Evolutionary conservation across 805 yeast genomes (phyloP).

Genomic region (Metschnikowia similis): DNA sequence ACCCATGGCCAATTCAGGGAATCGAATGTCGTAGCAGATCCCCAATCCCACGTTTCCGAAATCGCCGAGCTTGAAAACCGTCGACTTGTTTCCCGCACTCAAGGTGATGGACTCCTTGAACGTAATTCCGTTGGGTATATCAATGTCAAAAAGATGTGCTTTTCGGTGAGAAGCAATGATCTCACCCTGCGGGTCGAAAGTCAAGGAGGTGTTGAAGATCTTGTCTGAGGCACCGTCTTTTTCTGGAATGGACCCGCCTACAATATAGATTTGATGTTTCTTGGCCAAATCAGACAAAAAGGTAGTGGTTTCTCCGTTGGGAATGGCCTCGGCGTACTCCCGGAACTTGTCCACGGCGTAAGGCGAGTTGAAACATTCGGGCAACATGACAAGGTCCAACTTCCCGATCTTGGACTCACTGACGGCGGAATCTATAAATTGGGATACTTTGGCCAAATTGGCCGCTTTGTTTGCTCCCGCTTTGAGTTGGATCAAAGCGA

Average conservation of each 20-base stretch:
- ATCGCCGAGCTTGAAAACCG: slow-evolving; percentile 64
- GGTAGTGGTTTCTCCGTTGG: slow-evolving; percentile 62
- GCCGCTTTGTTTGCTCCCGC: slow-evolving; percentile 79
- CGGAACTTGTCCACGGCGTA: slow-evolving; percentile 84
- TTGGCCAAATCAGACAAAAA: slow-evolving; percentile 66
- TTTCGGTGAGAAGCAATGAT: slow-evolving; percentile 87
- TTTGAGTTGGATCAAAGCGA: slow-evolving; percentile 80
- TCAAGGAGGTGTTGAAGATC: slow-evolving; percentile 65
- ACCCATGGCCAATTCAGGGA: slow-evolving; percentile 70
- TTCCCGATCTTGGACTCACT: slow-evolving; percentile 28
- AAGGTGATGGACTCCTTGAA: slow-evolving; percentile 78
- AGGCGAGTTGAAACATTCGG: slow-evolving; percentile 96
- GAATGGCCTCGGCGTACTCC: slow-evolving; percentile 84
- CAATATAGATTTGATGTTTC: slow-evolving; percentile 54
- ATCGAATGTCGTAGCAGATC: slow-evolving; percentile 78
- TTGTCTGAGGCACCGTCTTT: slow-evolving; percentile 37
- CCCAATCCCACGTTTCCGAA: slow-evolving; percentile 62
- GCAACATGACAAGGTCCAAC: slow-evolving; percentile 74
- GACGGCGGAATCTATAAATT: slow-evolving; percentile 60
- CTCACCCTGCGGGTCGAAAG: slow-evolving; percentile 69
- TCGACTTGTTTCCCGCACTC: slow-evolving; percentile 76
- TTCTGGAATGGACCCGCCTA: slow-evolving; percentile 96
- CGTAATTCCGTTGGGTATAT: slow-evolving; percentile 84
- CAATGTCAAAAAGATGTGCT: slow-evolving; percentile 87
- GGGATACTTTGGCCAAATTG: slow-evolving; percentile 66